Percentiles rank a stretch among this genome's conserved stretches.
Conservation (phyloP, 2,329 filamentous ascomycete genomes). For the Boeremia lycopersici region DNA sequence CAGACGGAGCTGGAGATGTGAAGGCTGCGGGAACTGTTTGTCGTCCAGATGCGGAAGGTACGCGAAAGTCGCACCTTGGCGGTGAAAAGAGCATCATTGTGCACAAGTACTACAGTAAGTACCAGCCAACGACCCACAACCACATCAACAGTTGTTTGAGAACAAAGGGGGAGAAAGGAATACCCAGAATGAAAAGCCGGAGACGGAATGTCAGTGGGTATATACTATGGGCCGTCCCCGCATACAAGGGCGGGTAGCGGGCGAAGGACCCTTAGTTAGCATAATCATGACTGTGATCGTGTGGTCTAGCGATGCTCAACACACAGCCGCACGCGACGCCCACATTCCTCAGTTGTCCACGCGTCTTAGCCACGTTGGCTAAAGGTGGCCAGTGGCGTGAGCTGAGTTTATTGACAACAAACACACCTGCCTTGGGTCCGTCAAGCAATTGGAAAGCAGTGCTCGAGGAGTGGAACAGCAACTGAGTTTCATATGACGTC, state of each 20-base stretch:
- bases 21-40: constrained; percentile 14
- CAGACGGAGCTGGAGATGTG: constrained; percentile 20
- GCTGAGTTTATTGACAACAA: constrained; percentile 4
- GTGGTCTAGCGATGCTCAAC: constrained; percentile 23
- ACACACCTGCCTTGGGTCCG: not conserved
- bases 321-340: constrained; percentile 22
- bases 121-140: constrained; percentile 12
- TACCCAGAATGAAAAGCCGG: constrained; percentile 12
- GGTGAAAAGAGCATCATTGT: constrained; percentile 35
- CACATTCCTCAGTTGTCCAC: constrained; percentile 16
- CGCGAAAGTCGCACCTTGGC: constrained; percentile 26
- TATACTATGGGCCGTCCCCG: constrained; percentile 22
- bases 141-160: constrained; percentile 6
- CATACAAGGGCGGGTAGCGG: constrained; percentile 21
- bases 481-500: constrained; percentile 10
- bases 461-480: not conserved
- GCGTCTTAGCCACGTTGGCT: constrained; percentile 15
- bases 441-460: not conserved
- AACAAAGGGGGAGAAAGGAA: constrained; percentile 18
- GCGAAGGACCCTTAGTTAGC: constrained; percentile 24
- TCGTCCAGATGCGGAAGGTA: constrained; percentile 15
- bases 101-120: constrained; percentile 21
- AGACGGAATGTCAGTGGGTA: constrained; percentile 19
- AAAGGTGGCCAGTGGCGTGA: constrained; percentile 5
- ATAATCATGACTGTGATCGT: constrained; percentile 29